Conservation (phyloP, 2,329 filamentous ascomycete species). For the Xylariales sp. region DNA sequence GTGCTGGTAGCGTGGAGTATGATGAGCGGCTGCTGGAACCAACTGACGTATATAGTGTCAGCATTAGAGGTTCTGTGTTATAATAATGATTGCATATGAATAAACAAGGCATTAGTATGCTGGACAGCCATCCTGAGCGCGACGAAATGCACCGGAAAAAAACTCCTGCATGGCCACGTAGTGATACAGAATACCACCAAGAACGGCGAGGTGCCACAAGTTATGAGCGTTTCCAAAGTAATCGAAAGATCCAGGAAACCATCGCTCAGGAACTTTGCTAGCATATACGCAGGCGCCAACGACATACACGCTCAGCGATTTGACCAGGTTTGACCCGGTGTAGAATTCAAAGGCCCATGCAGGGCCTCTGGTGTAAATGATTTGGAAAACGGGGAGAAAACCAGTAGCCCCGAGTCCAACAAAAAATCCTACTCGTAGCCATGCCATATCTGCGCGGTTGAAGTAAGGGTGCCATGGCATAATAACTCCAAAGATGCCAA, state of each 20-base stretch:
- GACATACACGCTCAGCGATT: slow-evolving; percentile 84
- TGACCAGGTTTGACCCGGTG: slow-evolving; percentile 65
- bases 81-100: not conserved
- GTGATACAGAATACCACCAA: slow-evolving; percentile 95
- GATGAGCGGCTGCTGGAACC: too few species aligned
- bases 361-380: slow-evolving; percentile 72
- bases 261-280: slow-evolving; percentile 87
- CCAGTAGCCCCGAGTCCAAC: slow-evolving; percentile 82
- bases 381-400: slow-evolving; percentile 82
- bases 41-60: too few species aligned
- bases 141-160: slow-evolving; percentile 72
- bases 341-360: slow-evolving; percentile 88
- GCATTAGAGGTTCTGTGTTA: too few species aligned
- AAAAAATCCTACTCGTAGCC: slow-evolving; percentile 89
- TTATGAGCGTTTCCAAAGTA: slow-evolving; percentile 96
- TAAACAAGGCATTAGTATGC: slow-evolving; percentile 36
- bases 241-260: slow-evolving; percentile 89
- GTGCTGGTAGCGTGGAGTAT: too few species aligned
- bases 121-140: slow-evolving; percentile 58
- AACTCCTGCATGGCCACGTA: slow-evolving; percentile 95
- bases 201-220: slow-evolving; percentile 86
- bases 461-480: slow-evolving; percentile 95
- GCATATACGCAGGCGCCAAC: slow-evolving; percentile 83
- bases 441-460: slow-evolving; percentile 88
- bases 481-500: slow-evolving; percentile 84